Evolutionary conservation across 345 rosid species (phyloP).

Genomic region (Lagerstroemia speciosa): DNA sequence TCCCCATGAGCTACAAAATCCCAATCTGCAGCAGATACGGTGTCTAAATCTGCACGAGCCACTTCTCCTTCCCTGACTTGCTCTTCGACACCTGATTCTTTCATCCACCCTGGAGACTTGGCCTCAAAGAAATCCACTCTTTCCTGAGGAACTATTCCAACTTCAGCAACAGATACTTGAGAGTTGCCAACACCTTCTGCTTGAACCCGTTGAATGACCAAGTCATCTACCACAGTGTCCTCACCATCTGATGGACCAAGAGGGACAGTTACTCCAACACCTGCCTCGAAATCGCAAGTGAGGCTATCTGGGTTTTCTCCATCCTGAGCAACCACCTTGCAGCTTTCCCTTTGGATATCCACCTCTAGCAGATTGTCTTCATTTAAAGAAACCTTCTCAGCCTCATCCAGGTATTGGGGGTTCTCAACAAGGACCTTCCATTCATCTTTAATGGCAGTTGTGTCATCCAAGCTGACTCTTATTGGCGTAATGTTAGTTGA

Average conservation of each 20-base stretch:
- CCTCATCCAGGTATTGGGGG: not conserved
- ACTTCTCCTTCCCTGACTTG: not conserved
- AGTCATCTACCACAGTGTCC: not conserved
- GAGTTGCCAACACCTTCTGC: not conserved
- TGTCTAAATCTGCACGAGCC: not conserved
- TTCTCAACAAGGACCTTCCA: not conserved
- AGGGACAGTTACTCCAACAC: not conserved
- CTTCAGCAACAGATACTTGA: not conserved
- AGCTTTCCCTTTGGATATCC: not conserved
- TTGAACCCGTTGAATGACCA: not conserved
- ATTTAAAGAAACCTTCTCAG: not conserved
- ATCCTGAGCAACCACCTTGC: not conserved
- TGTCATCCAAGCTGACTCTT: not conserved
- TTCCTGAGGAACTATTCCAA: not conserved
- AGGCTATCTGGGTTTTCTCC: not conserved
- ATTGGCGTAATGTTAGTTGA: not conserved
- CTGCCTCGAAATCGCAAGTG: not conserved
- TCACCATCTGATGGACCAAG: not conserved
- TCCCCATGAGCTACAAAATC: not conserved
- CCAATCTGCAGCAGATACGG: constrained; percentile 3
- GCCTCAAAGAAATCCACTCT: not conserved
- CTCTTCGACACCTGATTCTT: not conserved
- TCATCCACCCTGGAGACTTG: not conserved
- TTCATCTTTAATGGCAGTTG: not conserved
- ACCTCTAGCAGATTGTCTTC: not conserved